Percentiles rank a stretch among this genome's conserved stretches.
Evolutionary conservation across 176 grass and related monocot genomes (phyloP).

Genomic region (Raddia distichophylla): DNA sequence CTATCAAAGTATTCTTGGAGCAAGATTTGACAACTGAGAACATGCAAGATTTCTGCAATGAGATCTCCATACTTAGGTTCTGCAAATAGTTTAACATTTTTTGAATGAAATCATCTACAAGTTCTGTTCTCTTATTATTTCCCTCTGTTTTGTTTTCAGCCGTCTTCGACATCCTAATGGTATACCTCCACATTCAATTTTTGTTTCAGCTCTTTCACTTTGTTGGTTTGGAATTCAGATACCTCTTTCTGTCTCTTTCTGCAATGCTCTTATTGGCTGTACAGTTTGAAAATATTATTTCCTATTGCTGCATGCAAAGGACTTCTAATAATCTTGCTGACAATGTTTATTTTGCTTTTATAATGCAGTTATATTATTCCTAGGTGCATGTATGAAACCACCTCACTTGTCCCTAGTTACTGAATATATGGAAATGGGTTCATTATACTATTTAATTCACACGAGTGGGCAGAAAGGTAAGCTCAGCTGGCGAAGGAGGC

Average conservation of each 20-base stretch:
- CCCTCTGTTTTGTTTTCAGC: constrained; percentile 58
- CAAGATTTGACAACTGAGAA: constrained; percentile 99
- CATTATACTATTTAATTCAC: constrained; percentile 97
- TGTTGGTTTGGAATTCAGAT: no score
- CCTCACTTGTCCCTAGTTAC: constrained; percentile 92
- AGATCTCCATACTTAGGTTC: constrained; percentile 97
- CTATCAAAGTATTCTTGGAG: constrained; percentile 98
- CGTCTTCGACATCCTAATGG: constrained; percentile 99
- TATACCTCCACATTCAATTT: constrained; percentile 44
- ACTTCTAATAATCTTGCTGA: constrained; percentile 18
- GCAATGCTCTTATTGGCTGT: no score
- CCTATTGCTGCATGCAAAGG: constrained; percentile 23
- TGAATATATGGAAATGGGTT: constrained; percentile 98
- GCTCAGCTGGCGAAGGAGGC: constrained; percentile 85
- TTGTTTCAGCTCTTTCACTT: no score
- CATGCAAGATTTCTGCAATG: constrained; percentile 99
- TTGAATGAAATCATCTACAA: constrained; percentile 29
- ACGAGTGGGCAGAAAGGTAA: constrained; percentile 74
- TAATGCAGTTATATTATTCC: constrained; percentile 91
- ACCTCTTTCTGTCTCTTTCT: no score
- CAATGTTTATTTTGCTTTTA: constrained; percentile 41
- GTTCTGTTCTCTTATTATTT: constrained; percentile 38
- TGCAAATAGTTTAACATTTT: constrained; percentile 29
- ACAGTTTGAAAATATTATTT: constrained; percentile 27
- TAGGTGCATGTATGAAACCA: constrained; percentile 97